Evolutionary conservation across 306 rosid genomes (phyloP), one percentile per base, ranked within the genome.

Genomic region (Echinosophora koreensis): DNA sequence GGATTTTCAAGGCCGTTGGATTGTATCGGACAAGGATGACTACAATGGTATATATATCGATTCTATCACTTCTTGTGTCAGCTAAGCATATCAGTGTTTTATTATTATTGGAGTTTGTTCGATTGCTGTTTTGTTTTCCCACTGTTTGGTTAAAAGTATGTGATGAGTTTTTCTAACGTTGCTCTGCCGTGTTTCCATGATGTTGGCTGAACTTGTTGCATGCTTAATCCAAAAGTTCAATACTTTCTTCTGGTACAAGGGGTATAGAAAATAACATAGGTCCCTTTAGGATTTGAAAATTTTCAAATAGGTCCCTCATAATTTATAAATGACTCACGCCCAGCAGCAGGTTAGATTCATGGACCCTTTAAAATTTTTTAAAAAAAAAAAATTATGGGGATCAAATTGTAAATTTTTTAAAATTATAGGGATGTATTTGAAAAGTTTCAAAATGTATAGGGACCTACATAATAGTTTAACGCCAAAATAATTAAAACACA

Each of bases 1-100:
- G 66, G 41, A 86, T 64, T 94, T 92, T 30, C 93, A 90, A 4
- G 89, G 88, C 10, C 89, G 96, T 6, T 94, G 98, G 98, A 79
- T 85, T 75, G 91, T 85, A 2, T 94, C 98, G 1, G 80, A 61
- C 61, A 94, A 92, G 81, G 93, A 85, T 2, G 98, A 92, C 0
- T 94, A 90, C 68, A 49, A 81, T 44, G 98, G 98, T 94, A 46
- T 15, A 38, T 59, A 0, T 22, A 22, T 22, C 22, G 8, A 28
- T 73, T 67, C 12, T 34, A 10, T 66, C 22, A 0, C 15, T 71
- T 35, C 22, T 47, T 60, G 15, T 54, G 0, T 58, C 1, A 3
- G 17, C 22, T 34, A 22, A 0, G 5, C 6, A 27, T 16, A 46
- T 67, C 37, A 27, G 15, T 32, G 42, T 38, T 38, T 38, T 42